Evolutionary conservation across 23 red algal genomes (phyloP).

Genomic region (Gracilaria caudata): DNA sequence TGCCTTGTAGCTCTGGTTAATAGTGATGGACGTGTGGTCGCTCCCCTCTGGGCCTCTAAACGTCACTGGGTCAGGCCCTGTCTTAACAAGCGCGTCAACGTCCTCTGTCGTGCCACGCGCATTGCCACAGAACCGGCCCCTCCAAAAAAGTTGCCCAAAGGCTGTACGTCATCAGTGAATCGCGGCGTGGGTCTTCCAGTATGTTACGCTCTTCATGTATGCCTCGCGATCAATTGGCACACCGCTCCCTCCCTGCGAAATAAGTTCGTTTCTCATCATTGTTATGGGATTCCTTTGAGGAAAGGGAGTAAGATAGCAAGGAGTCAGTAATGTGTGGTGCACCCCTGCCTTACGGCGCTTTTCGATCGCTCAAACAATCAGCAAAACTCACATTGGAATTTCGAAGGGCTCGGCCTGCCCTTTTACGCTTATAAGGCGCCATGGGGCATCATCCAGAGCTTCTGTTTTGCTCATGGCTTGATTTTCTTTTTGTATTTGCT

Average conservation of each 20-base stretch:
- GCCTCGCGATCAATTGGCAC: conserved; percentile 74
- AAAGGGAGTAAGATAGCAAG: neutral
- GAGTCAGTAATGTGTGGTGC: neutral
- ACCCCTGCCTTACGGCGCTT: neutral
- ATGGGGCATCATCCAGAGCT: conserved; percentile 59
- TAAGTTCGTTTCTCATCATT: conserved; percentile 93
- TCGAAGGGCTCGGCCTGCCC: conserved; percentile 86
- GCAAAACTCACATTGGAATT: conserved; percentile 75
- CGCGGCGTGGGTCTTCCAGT: conserved; percentile 83
- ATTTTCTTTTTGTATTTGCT: conserved; percentile 59
- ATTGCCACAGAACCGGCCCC: too few relatives aligned
- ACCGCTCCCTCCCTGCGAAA: conserved; percentile 86
- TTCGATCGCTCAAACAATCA: neutral
- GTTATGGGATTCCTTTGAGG: conserved; percentile 79
- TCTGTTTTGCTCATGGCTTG: conserved; percentile 23
- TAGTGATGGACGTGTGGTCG: neutral
- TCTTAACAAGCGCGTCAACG: too few relatives aligned
- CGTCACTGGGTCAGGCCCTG: too few relatives aligned
- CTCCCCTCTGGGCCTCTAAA: too few relatives aligned
- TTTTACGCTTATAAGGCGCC: conserved; percentile 93
- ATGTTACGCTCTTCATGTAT: conserved; percentile 82
- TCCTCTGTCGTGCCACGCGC: too few relatives aligned
- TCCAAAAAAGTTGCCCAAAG: neutral
- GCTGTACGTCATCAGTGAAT: conserved; percentile 22
- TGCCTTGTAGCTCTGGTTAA: neutral